phyloP scores from a whole-genome alignment of 139 green algal species.

The Chlorella vulgaris region DNA sequence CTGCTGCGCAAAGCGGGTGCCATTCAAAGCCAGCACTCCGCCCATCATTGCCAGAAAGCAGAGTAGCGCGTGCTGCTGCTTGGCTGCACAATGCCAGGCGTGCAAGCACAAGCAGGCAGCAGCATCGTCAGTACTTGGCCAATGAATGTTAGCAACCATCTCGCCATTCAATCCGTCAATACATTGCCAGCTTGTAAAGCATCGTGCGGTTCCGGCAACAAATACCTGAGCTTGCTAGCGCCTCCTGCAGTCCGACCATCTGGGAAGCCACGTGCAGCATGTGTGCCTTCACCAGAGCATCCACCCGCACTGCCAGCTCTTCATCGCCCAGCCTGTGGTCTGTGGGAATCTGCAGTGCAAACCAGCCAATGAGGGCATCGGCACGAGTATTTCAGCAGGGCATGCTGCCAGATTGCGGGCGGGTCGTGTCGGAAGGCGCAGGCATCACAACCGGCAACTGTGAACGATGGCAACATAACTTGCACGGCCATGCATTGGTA shows the following conservation, averaged over 20 bases:
- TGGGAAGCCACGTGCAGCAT: conserved; percentile 12
- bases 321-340: background rate
- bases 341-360: conserved; percentile 1
- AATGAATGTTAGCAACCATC: too few relatives aligned
- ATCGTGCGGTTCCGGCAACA: too few relatives aligned
- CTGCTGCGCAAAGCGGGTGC: background rate
- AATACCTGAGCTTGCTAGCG: conserved; percentile 22
- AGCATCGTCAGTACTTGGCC: too few relatives aligned
- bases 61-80: conserved; percentile 40
- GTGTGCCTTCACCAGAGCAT: conserved; percentile 16
- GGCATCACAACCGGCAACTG: too few relatives aligned
- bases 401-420: too few relatives aligned
- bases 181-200: too few relatives aligned
- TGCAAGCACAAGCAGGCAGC: too few relatives aligned
- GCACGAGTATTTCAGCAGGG: too few relatives aligned
- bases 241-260: conserved; percentile 18
- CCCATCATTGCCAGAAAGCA: conserved; percentile 38
- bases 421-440: too few relatives aligned
- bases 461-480: too few relatives aligned
- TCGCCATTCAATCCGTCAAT: too few relatives aligned
- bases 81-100: conserved; percentile 3
- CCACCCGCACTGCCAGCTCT: conserved; percentile 14
- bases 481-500: too few relatives aligned
- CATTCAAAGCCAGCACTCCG: conserved; percentile 15
- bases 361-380: background rate